Conservation (phyloP, 371 early-diverging fungal genomes). For the Massospora cicadina region DNA sequence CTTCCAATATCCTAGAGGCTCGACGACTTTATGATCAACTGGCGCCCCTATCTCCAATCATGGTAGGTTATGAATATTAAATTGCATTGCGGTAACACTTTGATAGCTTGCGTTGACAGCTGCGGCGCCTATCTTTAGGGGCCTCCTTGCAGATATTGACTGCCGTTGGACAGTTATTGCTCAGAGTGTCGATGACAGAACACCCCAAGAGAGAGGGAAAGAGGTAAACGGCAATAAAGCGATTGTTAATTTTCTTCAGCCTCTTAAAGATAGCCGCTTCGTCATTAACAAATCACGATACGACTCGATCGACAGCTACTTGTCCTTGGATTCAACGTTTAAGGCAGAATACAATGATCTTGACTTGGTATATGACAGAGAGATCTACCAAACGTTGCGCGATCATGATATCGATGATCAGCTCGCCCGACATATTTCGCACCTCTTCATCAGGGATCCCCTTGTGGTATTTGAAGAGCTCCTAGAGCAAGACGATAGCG, state of each 20-base stretch:
- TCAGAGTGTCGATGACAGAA: constrained; percentile 90
- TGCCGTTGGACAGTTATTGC: constrained; percentile 97
- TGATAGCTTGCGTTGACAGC: constrained; percentile 74
- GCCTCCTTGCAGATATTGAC: constrained; percentile 90
- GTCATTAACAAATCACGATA: constrained; percentile 93
- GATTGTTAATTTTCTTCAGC: constrained; percentile 22
- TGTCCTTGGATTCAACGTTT: constrained; percentile 56
- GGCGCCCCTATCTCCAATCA: constrained; percentile 82
- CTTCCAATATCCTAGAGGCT: constrained; percentile 88
- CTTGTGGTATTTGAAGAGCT: constrained; percentile 87
- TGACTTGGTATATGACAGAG: constrained; percentile 59
- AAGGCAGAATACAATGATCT: constrained; percentile 93
- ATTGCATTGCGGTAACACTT: constrained; percentile 8
- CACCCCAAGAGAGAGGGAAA: constrained; percentile 77
- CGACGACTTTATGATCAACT: constrained; percentile 90
- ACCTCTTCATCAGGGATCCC: constrained; percentile 97
- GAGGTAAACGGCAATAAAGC: constrained; percentile 25
- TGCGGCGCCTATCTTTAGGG: constrained; percentile 86
- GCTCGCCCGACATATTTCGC: constrained; percentile 86
- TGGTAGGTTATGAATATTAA: constrained; percentile 25
- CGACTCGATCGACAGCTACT: constrained; percentile 86
- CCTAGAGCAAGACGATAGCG: constrained; percentile 56
- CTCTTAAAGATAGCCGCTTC: constrained; percentile 43
- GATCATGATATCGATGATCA: constrained; percentile 68
- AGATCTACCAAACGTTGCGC: constrained; percentile 49